Evolutionary conservation across 768 basidiomycete species (phyloP).

Genomic region (Russula vinacea): DNA sequence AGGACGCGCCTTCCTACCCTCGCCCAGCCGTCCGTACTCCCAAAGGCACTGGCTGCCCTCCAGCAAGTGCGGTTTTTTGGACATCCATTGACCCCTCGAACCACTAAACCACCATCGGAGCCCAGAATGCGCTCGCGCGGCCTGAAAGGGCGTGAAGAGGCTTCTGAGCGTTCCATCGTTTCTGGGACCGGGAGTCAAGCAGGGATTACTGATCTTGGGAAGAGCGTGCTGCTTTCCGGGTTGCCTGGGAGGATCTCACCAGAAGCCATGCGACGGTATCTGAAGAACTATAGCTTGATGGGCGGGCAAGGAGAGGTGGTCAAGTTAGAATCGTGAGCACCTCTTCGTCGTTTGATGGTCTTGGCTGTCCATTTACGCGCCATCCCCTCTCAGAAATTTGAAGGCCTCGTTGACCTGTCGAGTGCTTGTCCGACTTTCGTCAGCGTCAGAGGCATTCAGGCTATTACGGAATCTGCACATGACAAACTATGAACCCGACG

Average conservation of each 20-base stretch:
- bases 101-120: constrained; percentile 32
- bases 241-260: constrained; percentile 49
- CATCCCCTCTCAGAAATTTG: background rate
- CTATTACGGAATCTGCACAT: constrained; percentile 62
- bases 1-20: constrained; percentile 54
- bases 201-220: constrained; percentile 48
- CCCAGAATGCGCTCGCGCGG: constrained; percentile 38
- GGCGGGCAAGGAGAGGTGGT: constrained; percentile 46
- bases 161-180: constrained; percentile 39
- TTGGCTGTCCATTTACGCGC: constrained; percentile 1
- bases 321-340: constrained; percentile 51
- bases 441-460: constrained; percentile 64
- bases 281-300: constrained; percentile 48
- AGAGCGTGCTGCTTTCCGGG: constrained; percentile 58
- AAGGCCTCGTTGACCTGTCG: constrained; percentile 47
- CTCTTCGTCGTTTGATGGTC: background rate
- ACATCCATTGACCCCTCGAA: constrained; percentile 40
- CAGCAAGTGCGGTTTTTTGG: constrained; percentile 48
- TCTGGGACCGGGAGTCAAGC: constrained; percentile 50
- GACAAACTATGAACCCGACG: constrained; percentile 44
- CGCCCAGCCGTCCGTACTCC: constrained; percentile 45
- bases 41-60: constrained; percentile 44
- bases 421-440: constrained; percentile 53
- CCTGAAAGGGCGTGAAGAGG: constrained; percentile 41
- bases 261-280: constrained; percentile 39